Conservation (phyloP, 768 basidiomycete species). For the Tricholoma matsutake region DNA sequence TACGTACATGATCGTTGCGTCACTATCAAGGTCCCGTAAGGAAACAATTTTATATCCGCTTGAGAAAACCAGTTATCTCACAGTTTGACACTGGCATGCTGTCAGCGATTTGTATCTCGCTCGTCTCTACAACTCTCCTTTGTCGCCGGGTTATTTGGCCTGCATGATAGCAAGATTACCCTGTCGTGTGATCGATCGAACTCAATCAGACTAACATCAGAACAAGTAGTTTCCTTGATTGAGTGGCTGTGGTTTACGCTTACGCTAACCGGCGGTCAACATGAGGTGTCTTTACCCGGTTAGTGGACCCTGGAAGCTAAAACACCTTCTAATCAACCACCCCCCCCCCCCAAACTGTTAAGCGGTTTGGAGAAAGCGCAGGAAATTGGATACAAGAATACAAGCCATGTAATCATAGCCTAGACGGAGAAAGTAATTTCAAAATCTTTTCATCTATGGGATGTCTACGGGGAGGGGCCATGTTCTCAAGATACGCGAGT, state of each 20-base stretch:
- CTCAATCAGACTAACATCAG: background rate
- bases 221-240: background rate
- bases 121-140: background rate
- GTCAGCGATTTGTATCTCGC: too few relatives aligned
- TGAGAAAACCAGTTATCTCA: background rate
- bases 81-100: background rate
- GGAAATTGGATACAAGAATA: background rate
- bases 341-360: background rate
- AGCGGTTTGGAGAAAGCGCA: background rate
- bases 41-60: background rate
- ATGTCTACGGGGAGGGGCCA: conserved; percentile 62
- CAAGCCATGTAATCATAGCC: conserved; percentile 9
- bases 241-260: background rate
- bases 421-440: conserved; percentile 34
- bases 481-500: conserved; percentile 63
- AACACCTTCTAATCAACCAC: background rate
- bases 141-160: background rate
- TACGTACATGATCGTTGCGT: background rate
- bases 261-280: background rate
- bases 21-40: background rate
- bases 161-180: background rate
- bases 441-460: conserved; percentile 56
- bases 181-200: background rate
- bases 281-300: background rate
- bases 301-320: background rate